Percentiles rank a stretch among this genome's conserved stretches.
phyloP scores from a whole-genome alignment of 2,329 filamentous ascomycete species.

The Pseudogymnoascus sp. region DNA sequence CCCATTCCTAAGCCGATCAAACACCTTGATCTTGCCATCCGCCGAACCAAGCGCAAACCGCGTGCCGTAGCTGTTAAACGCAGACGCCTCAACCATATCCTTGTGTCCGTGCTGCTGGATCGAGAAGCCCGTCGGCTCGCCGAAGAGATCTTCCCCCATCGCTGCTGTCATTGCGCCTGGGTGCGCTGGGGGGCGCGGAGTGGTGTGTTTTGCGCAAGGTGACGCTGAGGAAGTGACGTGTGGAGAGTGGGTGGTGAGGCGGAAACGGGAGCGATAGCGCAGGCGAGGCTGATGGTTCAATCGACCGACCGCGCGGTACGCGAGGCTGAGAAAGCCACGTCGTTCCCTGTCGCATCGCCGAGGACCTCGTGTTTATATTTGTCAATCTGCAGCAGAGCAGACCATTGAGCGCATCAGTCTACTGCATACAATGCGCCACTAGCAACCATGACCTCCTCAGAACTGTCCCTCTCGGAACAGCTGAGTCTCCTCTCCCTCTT shows the following conservation, averaged over 20 bases:
- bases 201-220: not conserved
- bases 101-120: slow-evolving; percentile 67
- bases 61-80: slow-evolving; percentile 88
- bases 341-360: not conserved
- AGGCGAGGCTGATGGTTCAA: not conserved
- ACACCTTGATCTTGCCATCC: slow-evolving; percentile 88
- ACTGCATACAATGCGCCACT: not conserved
- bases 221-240: not conserved
- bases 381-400: not conserved
- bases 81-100: slow-evolving; percentile 45
- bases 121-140: slow-evolving; percentile 15
- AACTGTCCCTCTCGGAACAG: slow-evolving; percentile 46
- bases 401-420: not conserved
- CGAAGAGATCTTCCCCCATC: not conserved
- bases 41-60: slow-evolving; percentile 86
- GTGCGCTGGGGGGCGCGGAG: not conserved
- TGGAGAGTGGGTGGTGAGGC: not conserved
- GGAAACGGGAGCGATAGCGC: not conserved
- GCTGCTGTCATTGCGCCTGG: not conserved
- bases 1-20: slow-evolving; percentile 71
- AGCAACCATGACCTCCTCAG: slow-evolving; percentile 15
- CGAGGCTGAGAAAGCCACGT: slow-evolving; percentile 5
- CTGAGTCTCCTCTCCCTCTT: slow-evolving; percentile 53
- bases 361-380: not conserved
- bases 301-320: not conserved